Evolutionary conservation across 768 basidiomycete genomes (phyloP).

Genomic region (Coprinopsis cinerea): DNA sequence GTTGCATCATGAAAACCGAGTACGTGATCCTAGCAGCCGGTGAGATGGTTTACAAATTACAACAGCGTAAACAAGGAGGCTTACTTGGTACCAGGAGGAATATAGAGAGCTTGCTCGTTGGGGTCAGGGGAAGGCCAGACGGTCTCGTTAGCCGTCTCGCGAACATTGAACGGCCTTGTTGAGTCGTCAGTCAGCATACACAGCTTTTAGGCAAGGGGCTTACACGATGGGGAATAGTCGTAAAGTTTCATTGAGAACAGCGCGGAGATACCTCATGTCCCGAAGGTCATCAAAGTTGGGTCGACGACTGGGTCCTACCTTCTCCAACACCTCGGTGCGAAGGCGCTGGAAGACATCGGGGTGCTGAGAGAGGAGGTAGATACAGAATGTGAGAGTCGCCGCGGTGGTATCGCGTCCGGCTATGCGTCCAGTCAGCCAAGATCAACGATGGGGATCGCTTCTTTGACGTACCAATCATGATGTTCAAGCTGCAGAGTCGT

Average conservation of each 20-base stretch:
- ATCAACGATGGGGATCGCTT: neutral
- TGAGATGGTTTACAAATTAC: neutral
- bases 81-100: conserved; percentile 45
- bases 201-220: conserved; percentile 17
- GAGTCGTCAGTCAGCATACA: conserved; percentile 30
- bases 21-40: conserved; percentile 33
- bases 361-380: conserved; percentile 46
- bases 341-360: conserved; percentile 41
- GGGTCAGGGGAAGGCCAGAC: conserved; percentile 43
- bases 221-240: conserved; percentile 55
- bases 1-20: conserved; percentile 61
- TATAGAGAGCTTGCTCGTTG: conserved; percentile 43
- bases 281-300: conserved; percentile 37
- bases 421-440: conserved; percentile 3
- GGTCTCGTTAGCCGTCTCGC: conserved; percentile 41
- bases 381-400: conserved; percentile 36
- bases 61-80: conserved; percentile 15
- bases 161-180: conserved; percentile 13
- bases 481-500: conserved; percentile 32
- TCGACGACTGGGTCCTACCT: conserved; percentile 40
- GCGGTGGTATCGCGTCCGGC: conserved; percentile 45
- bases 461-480: conserved; percentile 35
- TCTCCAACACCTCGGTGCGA: conserved; percentile 49
- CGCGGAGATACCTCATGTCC: conserved; percentile 59
- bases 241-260: conserved; percentile 60